Evolutionary conservation across 345 rosid genomes (phyloP), one percentile per base, ranked within the genome.

Genomic region (Boechera retrofracta): DNA sequence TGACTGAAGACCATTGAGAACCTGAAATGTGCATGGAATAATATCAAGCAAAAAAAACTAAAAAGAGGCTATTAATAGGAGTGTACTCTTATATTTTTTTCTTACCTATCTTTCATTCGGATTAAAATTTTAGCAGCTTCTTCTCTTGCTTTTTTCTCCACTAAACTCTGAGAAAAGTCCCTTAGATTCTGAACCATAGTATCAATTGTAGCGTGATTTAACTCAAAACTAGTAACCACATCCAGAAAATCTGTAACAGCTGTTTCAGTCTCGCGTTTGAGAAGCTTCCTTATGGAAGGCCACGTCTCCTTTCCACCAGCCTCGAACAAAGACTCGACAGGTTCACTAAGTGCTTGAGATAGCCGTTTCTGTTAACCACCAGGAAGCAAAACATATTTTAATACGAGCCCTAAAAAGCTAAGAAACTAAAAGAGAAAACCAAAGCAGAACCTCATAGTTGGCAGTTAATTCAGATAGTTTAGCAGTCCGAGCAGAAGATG

Each of bases 81-180:
- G 52, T 18, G 24, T 42, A 18, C 7, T 32, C 35, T n/a, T 45
- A 56, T 71, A 2, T 57, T 28, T 35, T 35, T 56, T 64, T 47
- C 57, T 48, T 64, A 89, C 97, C 89, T 83, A 76, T 86, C 93
- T 82, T 91, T 87, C 94, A 91, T 91, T 81, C 77, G 83, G 67
- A 87, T 86, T 70, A 91, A 76, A 82, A 87, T 83, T 80, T 89
- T 86, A 51, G 85, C 87, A 44, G 97, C 92, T 73, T 85, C 89
- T 81, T 91, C 90, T 82, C 85, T 91, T 33, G 93, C 88, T 49
- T 86, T 91, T 72, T 85, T 89, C 86, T 80, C 87, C 59, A 89
- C 90, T 55, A 91, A 39, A 74, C 82, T 81, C 76, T 83, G 83
- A 45, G 92, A 86, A 79, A 67, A 78, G 32, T 83, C 77, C 74